Evolutionary conservation across 2,329 filamentous ascomycete species (phyloP).

Genomic region (Nannizziopsis barbatae): DNA sequence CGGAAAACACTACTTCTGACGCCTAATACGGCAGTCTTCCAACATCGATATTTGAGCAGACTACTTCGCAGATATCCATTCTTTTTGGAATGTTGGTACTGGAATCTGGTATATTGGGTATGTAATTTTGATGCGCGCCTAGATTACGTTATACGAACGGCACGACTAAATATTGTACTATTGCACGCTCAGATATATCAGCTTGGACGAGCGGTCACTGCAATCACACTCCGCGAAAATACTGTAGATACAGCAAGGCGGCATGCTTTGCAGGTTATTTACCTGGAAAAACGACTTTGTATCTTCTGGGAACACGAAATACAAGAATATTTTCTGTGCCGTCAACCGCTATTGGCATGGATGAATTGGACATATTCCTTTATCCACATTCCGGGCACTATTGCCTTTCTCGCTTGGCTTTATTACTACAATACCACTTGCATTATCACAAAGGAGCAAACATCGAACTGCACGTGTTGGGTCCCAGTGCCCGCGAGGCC

Average conservation of each 20-base stretch:
- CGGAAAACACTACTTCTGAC: constrained; percentile 42
- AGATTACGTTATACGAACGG: not conserved
- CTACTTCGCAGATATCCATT: constrained; percentile 59
- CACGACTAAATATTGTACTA: not conserved
- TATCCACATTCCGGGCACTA: constrained; percentile 67
- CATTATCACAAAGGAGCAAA: constrained; percentile 37
- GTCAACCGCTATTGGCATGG: constrained; percentile 50
- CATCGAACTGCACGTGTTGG: constrained; percentile 20
- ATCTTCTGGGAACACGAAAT: constrained; percentile 56
- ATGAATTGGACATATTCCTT: constrained; percentile 65
- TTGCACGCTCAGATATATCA: constrained; percentile 56
- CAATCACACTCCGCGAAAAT: constrained; percentile 54
- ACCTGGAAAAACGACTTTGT: constrained; percentile 52
- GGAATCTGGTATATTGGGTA: constrained; percentile 68
- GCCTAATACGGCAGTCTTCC: constrained; percentile 52
- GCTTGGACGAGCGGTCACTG: constrained; percentile 59
- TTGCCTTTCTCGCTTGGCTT: constrained; percentile 55
- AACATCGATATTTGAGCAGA: constrained; percentile 50
- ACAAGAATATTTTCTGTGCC: constrained; percentile 45
- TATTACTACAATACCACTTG: constrained; percentile 60
- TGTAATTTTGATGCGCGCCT: constrained; percentile 18
- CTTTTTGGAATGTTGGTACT: constrained; percentile 65
- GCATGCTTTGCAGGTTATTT: constrained; percentile 57
- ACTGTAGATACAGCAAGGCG: constrained; percentile 57
- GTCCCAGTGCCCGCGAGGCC: constrained; percentile 39